Base-by-base conservation (phyloP, 2,329 filamentous ascomycete genomes). In the Pestalotiopsis sp. region DNA sequence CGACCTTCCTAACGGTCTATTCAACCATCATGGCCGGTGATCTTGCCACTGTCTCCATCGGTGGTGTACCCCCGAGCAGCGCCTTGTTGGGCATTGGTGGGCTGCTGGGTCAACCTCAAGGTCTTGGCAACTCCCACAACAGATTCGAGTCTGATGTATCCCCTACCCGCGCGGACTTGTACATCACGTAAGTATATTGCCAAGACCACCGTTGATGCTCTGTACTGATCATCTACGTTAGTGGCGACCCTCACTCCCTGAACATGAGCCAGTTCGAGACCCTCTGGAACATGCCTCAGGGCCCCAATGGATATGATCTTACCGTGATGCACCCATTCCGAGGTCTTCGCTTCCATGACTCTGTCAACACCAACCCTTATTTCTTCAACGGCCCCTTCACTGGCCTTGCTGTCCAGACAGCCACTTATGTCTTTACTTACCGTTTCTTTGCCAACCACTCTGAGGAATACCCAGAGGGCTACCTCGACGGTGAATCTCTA, bases 81-180 rank as follows among this genome's bases (percentile, higher is more conserved):
- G 73, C 84, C 4, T 73, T 83, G 7, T 75, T 78, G 31, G 80
- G 84, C 49, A 71, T 84, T 0, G 70, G 80, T 0, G 45, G 45
- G 7, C 76, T 85, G 4, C 74, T 85, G 0, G 78, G 82, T 3
- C 77, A 77, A 25, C 83, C 83, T 0, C 81, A 81, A 57, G 84
- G 85, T 6, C 79, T 88, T 2, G 76, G 75, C 17, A 82, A 82
- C 20, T 83, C 82, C 2, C 86, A 88, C 74, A 87, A 87, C 73
- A 82, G 84, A 64, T 84, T 87, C 72, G 86, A 88, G 77, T 78
- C 83, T 0, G 86, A 88, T 74, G 82, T 78, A 0, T 87, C 85
- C 64, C 81, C 82, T 56, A 86, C 85, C 0, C 81, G 86, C 2
- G 81, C 82, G 36, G 86, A 88, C 68, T 75, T 88, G 0, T 88